A percentile compares a stretch with the other conserved stretches of the same genome.
These are phyloP conservation scores for Chlorella sp. DNA, from an alignment of 139 green algal genomes.

Conservation along the genomic window DNA sequence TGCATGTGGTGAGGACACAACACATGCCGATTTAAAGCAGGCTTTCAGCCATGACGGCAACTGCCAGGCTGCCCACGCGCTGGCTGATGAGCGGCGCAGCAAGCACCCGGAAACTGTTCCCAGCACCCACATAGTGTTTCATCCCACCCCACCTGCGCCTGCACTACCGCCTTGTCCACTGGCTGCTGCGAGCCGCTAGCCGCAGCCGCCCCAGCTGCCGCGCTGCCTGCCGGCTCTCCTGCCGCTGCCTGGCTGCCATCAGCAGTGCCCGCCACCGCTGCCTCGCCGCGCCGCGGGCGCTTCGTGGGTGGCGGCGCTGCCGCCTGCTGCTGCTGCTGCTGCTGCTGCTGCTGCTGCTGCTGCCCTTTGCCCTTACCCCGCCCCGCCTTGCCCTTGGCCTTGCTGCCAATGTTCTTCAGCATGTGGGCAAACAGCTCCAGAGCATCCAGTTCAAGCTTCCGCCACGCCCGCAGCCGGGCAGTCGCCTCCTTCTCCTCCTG, in stretches of 20 bases:
- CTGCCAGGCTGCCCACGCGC: not conserved
- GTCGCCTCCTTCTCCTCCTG: constrained; percentile 13
- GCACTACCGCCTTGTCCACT: not conserved
- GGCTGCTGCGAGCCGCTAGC: not conserved
- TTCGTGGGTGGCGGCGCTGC: not conserved
- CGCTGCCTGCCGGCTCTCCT: not conserved
- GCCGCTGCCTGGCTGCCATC: not conserved
- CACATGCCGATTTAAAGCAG: no score
- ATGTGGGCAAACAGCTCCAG: constrained; percentile 31
- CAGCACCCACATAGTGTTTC: no score
- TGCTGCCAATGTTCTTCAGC: constrained; percentile 24
- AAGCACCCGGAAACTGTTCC: no score
- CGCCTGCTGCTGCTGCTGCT: not conserved
- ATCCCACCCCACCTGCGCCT: not conserved
- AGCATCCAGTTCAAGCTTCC: constrained; percentile 31
- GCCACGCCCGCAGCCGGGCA: not conserved
- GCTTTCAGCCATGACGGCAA: not conserved
- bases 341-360: not conserved
- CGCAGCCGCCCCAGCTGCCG: not conserved
- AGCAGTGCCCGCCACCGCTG: not conserved
- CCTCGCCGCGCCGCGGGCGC: not conserved
- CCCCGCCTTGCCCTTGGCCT: not conserved
- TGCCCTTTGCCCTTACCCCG: not conserved
- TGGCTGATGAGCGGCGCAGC: no score
- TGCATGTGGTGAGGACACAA: not conserved